Evolutionary conservation across 1,284 basidiomycete genomes (phyloP).

Genomic region (Rhodotorula sp.): DNA sequence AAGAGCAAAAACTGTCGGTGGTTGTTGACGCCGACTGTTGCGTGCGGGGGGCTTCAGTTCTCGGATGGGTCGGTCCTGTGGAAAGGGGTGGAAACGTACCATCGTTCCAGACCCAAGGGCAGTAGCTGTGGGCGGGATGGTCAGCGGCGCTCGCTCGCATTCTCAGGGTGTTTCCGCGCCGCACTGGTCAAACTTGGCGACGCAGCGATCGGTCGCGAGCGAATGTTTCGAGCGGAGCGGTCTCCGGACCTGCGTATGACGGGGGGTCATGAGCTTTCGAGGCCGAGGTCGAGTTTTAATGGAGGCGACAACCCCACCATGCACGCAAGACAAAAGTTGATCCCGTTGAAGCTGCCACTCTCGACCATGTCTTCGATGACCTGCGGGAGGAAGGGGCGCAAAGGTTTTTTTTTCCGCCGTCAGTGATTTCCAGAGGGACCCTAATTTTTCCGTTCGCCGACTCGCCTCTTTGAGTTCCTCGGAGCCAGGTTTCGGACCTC

Average conservation of each 20-base stretch:
- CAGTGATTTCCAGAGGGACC: background rate
- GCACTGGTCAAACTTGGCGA: slow-evolving; percentile 87
- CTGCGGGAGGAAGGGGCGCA: slow-evolving; percentile 51
- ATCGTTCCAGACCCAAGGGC: slow-evolving; percentile 99
- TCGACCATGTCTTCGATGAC: slow-evolving; percentile 86
- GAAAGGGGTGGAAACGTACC: slow-evolving; percentile 55
- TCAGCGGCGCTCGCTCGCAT: background rate
- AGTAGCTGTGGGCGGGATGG: slow-evolving; percentile 70
- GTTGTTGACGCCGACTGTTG: slow-evolving; percentile 83
- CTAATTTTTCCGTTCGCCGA: background rate
- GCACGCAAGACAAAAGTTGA: slow-evolving; percentile 92
- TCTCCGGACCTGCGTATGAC: slow-evolving; percentile 65
- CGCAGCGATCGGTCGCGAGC: slow-evolving; percentile 83
- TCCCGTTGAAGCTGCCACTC: slow-evolving; percentile 83
- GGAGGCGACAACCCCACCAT: slow-evolving; percentile 70
- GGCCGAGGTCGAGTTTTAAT: too few relatives aligned
- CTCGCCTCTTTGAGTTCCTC: slow-evolving; percentile 2
- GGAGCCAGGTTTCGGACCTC: background rate
- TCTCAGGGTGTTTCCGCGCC: slow-evolving; percentile 46
- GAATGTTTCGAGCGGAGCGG: slow-evolving; percentile 95
- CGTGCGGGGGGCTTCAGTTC: background rate
- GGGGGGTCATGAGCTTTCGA: too few relatives aligned
- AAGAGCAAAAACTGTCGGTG: slow-evolving; percentile 94
- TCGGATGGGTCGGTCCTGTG: background rate
- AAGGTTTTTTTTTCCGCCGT: too few relatives aligned